Conservation (phyloP, 1,139 yeast genomes). For the Pichia sp. region DNA sequence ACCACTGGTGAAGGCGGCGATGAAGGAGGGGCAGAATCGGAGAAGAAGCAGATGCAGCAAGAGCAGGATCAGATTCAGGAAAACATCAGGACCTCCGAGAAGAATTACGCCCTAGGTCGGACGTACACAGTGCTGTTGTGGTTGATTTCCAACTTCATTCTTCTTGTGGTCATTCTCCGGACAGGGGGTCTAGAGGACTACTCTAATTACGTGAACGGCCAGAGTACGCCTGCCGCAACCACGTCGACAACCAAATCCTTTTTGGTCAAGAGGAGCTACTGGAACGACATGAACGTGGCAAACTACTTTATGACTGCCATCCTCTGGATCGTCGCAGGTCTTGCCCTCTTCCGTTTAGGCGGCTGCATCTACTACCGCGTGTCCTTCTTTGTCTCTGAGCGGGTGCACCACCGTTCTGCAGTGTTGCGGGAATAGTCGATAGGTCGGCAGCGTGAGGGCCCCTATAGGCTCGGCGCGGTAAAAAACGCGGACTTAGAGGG, state of each 20-base stretch:
- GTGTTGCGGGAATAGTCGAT: slow-evolving; percentile 4
- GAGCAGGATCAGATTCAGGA: slow-evolving; percentile 22
- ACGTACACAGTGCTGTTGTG: slow-evolving; percentile 86
- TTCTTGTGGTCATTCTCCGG: slow-evolving; percentile 68
- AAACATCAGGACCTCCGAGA: slow-evolving; percentile 37
- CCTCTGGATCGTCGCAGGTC: slow-evolving; percentile 71
- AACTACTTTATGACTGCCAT: slow-evolving; percentile 63
- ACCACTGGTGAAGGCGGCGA: neutral
- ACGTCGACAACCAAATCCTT: slow-evolving; percentile 23
- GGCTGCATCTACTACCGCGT: slow-evolving; percentile 48
- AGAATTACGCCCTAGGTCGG: slow-evolving; percentile 66
- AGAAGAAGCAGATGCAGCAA: slow-evolving; percentile 3
- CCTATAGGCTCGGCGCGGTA: neutral
- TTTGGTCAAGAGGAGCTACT: slow-evolving; percentile 45
- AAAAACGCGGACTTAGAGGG: slow-evolving; percentile 3
- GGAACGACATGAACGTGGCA: slow-evolving; percentile 25
- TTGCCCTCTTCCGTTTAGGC: slow-evolving; percentile 64
- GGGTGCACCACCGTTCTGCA: slow-evolving; percentile 18
- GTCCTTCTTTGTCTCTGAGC: slow-evolving; percentile 20
- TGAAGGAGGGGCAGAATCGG: slow-evolving; percentile 14
- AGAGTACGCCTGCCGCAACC: slow-evolving; percentile 51
- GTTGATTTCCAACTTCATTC: slow-evolving; percentile 72
- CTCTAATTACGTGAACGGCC: slow-evolving; percentile 37
- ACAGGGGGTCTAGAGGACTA: slow-evolving; percentile 33
- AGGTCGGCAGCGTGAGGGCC: too few species aligned